Conservation (phyloP, 1,284 basidiomycete genomes). For the Cryptococcus maquisensis region DNA sequence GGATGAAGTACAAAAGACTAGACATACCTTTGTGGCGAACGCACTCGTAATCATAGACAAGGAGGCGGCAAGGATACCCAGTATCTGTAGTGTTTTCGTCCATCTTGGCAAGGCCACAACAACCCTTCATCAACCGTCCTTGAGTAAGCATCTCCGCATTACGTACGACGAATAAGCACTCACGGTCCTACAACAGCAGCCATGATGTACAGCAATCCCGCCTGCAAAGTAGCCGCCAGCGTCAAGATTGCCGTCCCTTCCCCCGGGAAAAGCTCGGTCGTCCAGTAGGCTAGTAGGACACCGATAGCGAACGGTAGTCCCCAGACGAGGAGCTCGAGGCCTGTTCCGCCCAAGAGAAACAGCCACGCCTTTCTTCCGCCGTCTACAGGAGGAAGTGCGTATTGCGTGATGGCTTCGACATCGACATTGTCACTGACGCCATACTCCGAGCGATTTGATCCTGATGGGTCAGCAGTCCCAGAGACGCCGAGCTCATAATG, state of each 20-base stretch:
- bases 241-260: slow-evolving; percentile 31
- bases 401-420: not conserved
- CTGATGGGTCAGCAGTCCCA: too few species aligned
- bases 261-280: slow-evolving; percentile 30
- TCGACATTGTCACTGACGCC: too few species aligned
- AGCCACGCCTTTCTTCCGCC: slow-evolving; percentile 38
- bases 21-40: slow-evolving; percentile 31
- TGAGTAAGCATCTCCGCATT: not conserved
- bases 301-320: slow-evolving; percentile 41
- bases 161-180: slow-evolving; percentile 6
- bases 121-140: slow-evolving; percentile 12
- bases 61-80: slow-evolving; percentile 24
- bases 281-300: slow-evolving; percentile 44
- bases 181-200: slow-evolving; percentile 35
- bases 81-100: slow-evolving; percentile 20
- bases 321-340: slow-evolving; percentile 39
- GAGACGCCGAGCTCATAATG: too few species aligned
- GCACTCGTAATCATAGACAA: slow-evolving; percentile 28
- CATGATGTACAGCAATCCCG: slow-evolving; percentile 41
- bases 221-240: slow-evolving; percentile 42
- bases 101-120: slow-evolving; percentile 29
- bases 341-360: slow-evolving; percentile 38
- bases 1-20: not conserved
- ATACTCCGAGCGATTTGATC: too few species aligned
- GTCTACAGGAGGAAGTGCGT: slow-evolving; percentile 36